Conservation (phyloP, 1,139 yeast genomes). For the Blastobotrys apis region DNA sequence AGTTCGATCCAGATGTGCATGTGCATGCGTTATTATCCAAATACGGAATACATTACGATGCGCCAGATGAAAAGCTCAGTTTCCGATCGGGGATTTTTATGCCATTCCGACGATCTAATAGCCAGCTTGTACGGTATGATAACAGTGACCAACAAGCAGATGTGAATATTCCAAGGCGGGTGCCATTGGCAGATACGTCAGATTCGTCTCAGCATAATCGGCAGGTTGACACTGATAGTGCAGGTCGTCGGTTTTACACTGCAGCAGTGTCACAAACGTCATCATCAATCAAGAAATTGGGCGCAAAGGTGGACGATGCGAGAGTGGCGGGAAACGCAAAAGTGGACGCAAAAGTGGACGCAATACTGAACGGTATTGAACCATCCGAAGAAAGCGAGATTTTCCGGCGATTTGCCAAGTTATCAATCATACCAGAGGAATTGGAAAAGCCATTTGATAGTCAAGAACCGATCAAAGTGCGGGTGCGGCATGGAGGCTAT, state of each 20-base stretch:
- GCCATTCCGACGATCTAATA: constrained; percentile 24
- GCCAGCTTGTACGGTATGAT: constrained; percentile 12
- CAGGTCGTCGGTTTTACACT: not conserved
- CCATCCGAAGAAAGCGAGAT: constrained; percentile 7
- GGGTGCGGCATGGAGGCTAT: constrained; percentile 54
- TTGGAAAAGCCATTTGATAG: not conserved
- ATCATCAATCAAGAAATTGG: not conserved
- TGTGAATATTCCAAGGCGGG: too few relatives aligned
- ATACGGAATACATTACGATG: constrained; percentile 49
- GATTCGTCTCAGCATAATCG: too few relatives aligned
- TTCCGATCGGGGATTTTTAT: constrained; percentile 28
- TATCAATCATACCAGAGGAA: constrained; percentile 3
- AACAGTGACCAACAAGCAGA: too few relatives aligned
- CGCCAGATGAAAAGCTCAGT: constrained; percentile 23
- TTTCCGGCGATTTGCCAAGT: constrained; percentile 8
- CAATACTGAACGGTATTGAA: too few relatives aligned
- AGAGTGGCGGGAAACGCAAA: not conserved
- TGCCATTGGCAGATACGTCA: too few relatives aligned
- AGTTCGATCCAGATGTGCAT: constrained; percentile 46
- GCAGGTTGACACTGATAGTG: not conserved
- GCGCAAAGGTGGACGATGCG: not conserved
- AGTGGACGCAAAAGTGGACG: too few relatives aligned
- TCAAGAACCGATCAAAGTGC: constrained; percentile 34
- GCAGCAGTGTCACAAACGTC: too few relatives aligned
- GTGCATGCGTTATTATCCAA: constrained; percentile 49